These are phyloP conservation scores for Crithidia acanthocephali DNA, from an alignment of 208 protist species.

Conservation along the genomic window DNA sequence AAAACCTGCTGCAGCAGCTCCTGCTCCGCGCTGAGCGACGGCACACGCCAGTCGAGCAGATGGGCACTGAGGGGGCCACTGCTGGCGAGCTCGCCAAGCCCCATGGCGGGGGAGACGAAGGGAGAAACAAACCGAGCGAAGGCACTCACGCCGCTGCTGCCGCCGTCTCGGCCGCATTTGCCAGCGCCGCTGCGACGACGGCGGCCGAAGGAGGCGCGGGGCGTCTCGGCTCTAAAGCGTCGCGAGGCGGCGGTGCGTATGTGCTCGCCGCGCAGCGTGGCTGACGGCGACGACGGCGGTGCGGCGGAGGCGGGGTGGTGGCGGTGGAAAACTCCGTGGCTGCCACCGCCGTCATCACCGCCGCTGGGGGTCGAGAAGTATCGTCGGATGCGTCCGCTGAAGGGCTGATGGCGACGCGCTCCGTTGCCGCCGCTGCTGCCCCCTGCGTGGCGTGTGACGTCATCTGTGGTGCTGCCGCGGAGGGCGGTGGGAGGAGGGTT, in stretches of 20 bases:
- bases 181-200: neutral
- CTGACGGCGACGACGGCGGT: neutral
- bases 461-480: too few species aligned
- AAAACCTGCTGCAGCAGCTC: conserved; percentile 42
- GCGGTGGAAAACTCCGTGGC: neutral
- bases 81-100: neutral
- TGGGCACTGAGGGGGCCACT: conserved; percentile 14
- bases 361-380: neutral
- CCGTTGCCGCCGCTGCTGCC: too few species aligned
- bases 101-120: conserved; percentile 6
- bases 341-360: neutral
- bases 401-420: too few species aligned
- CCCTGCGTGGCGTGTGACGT: too few species aligned
- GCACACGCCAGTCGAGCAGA: conserved; percentile 37
- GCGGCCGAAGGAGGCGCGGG: neutral
- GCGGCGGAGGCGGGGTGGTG: neutral
- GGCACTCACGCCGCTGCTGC: neutral
- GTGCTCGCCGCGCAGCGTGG: neutral
- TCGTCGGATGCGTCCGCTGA: too few species aligned
- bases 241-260: neutral
- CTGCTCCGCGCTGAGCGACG: conserved; percentile 37
- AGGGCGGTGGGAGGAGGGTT: too few species aligned
- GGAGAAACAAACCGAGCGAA: neutral
- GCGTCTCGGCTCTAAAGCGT: neutral
- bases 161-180: neutral